Evolutionary conservation across 2,329 filamentous ascomycete genomes (phyloP).

Genomic region (Metarhizium robertsii): DNA sequence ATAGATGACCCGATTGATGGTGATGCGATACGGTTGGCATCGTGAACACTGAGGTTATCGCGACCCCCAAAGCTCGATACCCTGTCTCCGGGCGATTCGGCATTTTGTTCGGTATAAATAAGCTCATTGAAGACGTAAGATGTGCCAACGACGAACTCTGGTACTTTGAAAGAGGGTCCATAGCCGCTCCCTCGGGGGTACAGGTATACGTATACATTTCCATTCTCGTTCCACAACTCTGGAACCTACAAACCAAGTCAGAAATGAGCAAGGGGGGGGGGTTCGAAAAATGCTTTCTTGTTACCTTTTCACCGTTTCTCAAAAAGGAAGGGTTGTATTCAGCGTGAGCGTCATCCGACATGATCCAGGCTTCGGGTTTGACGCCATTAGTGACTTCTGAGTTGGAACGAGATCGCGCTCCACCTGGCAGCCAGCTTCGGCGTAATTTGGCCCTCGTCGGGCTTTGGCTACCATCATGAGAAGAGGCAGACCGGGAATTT

Average conservation of each 20-base stretch:
- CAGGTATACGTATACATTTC: slow-evolving; percentile 48
- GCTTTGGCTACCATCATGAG: slow-evolving; percentile 30
- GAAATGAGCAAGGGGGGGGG: background rate
- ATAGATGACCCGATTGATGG: slow-evolving; percentile 28
- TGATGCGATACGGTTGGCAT: slow-evolving; percentile 33
- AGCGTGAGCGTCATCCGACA: slow-evolving; percentile 38
- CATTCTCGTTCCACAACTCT: slow-evolving; percentile 56
- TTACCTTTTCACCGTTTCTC: slow-evolving; percentile 45
- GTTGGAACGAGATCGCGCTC: slow-evolving; percentile 38
- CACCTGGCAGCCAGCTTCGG: slow-evolving; percentile 45
- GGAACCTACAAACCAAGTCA: slow-evolving; percentile 37
- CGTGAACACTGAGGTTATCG: slow-evolving; percentile 37
- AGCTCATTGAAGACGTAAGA: slow-evolving; percentile 46
- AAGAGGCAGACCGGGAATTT: slow-evolving; percentile 17
- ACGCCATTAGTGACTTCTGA: slow-evolving; percentile 26
- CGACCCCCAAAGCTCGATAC: slow-evolving; percentile 35
- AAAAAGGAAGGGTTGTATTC: slow-evolving; percentile 49
- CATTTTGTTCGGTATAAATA: slow-evolving; percentile 34
- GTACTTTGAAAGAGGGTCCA: slow-evolving; percentile 53
- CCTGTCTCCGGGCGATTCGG: background rate
- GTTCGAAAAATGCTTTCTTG: slow-evolving; percentile 2
- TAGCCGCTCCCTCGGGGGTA: slow-evolving; percentile 38
- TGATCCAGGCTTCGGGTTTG: slow-evolving; percentile 40
- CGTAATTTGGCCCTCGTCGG: slow-evolving; percentile 36
- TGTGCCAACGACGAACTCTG: slow-evolving; percentile 41